Percentiles rank a stretch among this genome's conserved stretches.
These are phyloP conservation scores for Colletotrichum liaoningense DNA, from an alignment of 2,329 filamentous ascomycete species.

Conservation along the genomic window DNA sequence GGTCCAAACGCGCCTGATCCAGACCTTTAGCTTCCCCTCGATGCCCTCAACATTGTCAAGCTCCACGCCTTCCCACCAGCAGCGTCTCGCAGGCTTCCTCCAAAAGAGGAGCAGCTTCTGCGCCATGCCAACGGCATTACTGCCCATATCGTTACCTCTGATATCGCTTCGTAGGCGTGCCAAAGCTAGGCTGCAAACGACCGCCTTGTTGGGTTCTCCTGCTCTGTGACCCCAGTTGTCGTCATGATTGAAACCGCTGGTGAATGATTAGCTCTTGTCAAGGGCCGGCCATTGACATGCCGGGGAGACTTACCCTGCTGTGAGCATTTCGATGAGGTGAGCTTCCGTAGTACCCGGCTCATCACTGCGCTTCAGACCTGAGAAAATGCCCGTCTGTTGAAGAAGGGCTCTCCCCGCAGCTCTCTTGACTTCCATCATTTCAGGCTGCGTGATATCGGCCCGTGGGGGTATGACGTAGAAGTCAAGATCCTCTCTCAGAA, in stretches of 20 bases:
- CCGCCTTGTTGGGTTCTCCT: slow-evolving; percentile 97
- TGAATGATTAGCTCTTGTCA: slow-evolving; percentile 28
- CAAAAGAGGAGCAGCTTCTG: slow-evolving; percentile 98
- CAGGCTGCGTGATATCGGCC: slow-evolving; percentile 82
- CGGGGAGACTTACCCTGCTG: slow-evolving; percentile 83
- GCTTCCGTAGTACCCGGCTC: slow-evolving; percentile 97
- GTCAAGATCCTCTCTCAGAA: slow-evolving; percentile 93
- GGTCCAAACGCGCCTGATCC: slow-evolving; percentile 98
- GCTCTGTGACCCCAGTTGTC: slow-evolving; percentile 96
- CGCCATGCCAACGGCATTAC: slow-evolving; percentile 93
- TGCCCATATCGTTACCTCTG: slow-evolving; percentile 79
- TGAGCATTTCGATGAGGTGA: slow-evolving; percentile 99
- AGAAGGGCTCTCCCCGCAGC: slow-evolving; percentile 89
- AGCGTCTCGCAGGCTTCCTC: slow-evolving; percentile 94
- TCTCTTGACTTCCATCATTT: slow-evolving; percentile 97
- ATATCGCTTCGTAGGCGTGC: slow-evolving; percentile 94
- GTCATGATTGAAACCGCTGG: slow-evolving; percentile 94
- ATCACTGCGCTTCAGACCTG: slow-evolving; percentile 92
- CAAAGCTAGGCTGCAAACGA: slow-evolving; percentile 95
- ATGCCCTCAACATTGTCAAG: slow-evolving; percentile 90
- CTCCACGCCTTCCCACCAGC: slow-evolving; percentile 99
- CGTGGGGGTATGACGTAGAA: slow-evolving; percentile 96
- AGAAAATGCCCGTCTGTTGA: slow-evolving; percentile 94
- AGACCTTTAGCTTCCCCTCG: slow-evolving; percentile 93
- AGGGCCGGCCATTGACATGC: neutral